Conservation (phyloP, 202 grass and related monocot genomes). For the Saccharum hybrid region DNA sequence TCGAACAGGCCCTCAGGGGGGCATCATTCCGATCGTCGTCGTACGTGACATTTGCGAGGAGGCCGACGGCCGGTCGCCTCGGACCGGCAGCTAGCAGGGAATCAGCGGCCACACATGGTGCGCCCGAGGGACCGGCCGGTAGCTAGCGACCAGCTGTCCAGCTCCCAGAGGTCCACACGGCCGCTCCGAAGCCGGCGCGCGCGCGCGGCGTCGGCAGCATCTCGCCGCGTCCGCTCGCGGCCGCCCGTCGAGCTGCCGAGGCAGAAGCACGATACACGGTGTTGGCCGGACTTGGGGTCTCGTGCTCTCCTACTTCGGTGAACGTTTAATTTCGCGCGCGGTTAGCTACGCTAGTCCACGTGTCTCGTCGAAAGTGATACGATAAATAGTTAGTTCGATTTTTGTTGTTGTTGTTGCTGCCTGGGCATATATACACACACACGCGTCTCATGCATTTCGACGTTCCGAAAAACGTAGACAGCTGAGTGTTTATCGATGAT, state of each 20-base stretch:
- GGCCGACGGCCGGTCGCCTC: neutral
- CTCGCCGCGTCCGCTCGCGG: neutral
- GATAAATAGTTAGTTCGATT: too few species aligned
- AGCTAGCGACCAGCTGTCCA: neutral
- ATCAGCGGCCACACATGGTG: neutral
- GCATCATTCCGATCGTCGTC: constrained; percentile 11
- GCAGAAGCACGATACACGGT: neutral
- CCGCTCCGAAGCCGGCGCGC: neutral
- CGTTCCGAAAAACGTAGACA: too few species aligned
- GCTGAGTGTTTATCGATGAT: too few species aligned
- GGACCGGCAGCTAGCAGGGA: neutral
- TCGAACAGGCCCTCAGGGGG: neutral
- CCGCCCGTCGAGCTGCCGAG: neutral
- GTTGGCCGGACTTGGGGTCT: too few species aligned
- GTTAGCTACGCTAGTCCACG: too few species aligned
- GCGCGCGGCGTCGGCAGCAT: too few species aligned
- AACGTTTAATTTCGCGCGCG: too few species aligned
- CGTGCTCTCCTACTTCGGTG: too few species aligned
- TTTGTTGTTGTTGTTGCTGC: too few species aligned
- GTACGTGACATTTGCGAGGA: constrained; percentile 1
- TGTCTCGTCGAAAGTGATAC: neutral
- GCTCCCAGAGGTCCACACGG: neutral
- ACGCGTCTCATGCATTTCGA: too few species aligned
- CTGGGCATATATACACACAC: too few species aligned
- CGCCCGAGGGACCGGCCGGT: too few species aligned